phyloP scores from a whole-genome alignment of 1,139 yeast species.

The Wickerhamiella pararugosa region DNA sequence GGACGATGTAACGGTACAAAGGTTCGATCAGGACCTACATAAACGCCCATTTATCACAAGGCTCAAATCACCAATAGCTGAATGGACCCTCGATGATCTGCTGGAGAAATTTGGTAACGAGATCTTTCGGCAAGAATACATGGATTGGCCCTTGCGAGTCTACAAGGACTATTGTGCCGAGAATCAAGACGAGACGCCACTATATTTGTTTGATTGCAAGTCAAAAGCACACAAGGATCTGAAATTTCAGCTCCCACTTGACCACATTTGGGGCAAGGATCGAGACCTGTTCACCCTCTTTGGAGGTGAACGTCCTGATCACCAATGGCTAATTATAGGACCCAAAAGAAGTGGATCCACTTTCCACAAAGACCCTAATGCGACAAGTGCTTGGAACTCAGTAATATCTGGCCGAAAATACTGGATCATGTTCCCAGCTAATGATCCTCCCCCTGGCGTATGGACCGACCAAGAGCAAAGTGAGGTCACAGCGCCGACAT shows the following conservation, averaged over 20 bases:
- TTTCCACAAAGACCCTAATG: conserved; percentile 86
- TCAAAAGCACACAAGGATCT: conserved; percentile 47
- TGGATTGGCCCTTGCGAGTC: conserved; percentile 54
- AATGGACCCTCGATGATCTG: conserved; percentile 43
- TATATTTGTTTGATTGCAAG: conserved; percentile 71
- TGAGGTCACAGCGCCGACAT: conserved; percentile 84
- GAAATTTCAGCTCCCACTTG: conserved; percentile 41
- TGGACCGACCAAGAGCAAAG: conserved; percentile 58
- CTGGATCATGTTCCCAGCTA: conserved; percentile 83
- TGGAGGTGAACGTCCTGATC: conserved; percentile 58
- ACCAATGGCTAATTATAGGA: conserved; percentile 80
- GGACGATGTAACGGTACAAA: conserved; percentile 27
- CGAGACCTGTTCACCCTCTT: conserved; percentile 24
- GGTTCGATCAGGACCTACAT: conserved; percentile 35
- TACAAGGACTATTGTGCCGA: conserved; percentile 45
- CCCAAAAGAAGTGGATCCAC: conserved; percentile 73
- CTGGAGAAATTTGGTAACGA: conserved; percentile 41
- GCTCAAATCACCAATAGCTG: conserved; percentile 29
- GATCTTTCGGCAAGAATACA: conserved; percentile 69
- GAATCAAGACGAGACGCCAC: conserved; percentile 68
- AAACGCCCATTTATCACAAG: conserved; percentile 53
- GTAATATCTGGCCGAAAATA: conserved; percentile 59
- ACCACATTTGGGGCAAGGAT: conserved; percentile 25
- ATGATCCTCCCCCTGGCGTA: conserved; percentile 70
- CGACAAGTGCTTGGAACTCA: conserved; percentile 84